Evolutionary conservation across 2,329 filamentous ascomycete species (phyloP).

Genomic region (Epichloe gansuensis): DNA sequence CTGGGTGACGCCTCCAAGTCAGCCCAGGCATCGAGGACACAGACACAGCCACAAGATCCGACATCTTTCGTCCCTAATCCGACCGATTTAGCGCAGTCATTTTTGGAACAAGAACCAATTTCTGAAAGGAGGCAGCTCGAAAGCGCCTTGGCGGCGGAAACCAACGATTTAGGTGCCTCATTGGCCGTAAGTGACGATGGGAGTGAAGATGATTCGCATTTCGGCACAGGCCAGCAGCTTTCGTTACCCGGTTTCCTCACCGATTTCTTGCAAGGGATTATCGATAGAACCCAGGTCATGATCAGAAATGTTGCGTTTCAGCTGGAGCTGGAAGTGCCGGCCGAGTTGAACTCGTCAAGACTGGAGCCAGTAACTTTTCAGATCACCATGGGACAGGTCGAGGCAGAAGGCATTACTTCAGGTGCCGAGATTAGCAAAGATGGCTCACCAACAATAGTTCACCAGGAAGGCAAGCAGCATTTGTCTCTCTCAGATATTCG

Average conservation of each 20-base stretch:
- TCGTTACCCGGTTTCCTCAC: constrained; percentile 59
- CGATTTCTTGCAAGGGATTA: constrained; percentile 59
- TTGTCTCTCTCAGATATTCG: constrained; percentile 50
- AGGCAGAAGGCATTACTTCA: constrained; percentile 53
- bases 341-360: constrained; percentile 31
- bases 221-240: constrained; percentile 59
- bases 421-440: constrained; percentile 13
- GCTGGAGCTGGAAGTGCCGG: constrained; percentile 46
- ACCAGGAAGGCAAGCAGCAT: constrained; percentile 52
- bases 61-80: constrained; percentile 47
- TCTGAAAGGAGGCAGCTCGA: constrained; percentile 56
- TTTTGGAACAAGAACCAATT: constrained; percentile 57
- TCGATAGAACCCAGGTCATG: constrained; percentile 55
- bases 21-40: constrained; percentile 29
- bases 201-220: constrained; percentile 44
- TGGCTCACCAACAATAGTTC: constrained; percentile 22
- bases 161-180: constrained; percentile 49
- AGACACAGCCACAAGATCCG: constrained; percentile 14
- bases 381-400: constrained; percentile 49
- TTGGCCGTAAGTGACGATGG: constrained; percentile 46
- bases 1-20: constrained; percentile 18
- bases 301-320: constrained; percentile 54
- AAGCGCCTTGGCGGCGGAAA: constrained; percentile 51
- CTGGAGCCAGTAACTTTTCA: constrained; percentile 49
- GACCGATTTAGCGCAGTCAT: constrained; percentile 63